Evolutionary conservation across 257 asterid genomes (phyloP).

Genomic region (Fraxinus excelsior): DNA sequence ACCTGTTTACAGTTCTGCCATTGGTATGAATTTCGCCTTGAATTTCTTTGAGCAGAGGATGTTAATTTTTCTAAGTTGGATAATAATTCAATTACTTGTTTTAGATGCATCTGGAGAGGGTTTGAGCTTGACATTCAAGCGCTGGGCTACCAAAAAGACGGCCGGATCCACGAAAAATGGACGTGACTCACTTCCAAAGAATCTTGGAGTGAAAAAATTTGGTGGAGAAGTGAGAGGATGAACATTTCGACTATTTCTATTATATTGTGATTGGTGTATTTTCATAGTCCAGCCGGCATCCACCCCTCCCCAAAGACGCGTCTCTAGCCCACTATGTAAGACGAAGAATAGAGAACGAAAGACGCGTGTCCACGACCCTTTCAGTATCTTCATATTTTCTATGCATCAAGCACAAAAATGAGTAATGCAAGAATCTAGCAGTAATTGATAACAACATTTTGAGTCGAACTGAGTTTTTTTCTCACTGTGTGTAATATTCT

Average conservation of each 20-base stretch:
- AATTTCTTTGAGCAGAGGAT: not conserved
- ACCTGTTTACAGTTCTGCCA: conserved; percentile 53
- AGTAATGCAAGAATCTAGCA: not conserved
- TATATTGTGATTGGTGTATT: not conserved
- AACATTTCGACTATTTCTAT: not conserved
- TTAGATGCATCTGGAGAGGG: conserved; percentile 78
- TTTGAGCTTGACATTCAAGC: conserved; percentile 68
- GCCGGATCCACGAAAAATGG: conserved; percentile 96
- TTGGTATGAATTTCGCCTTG: conserved; percentile 40
- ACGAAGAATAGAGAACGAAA: too few relatives aligned
- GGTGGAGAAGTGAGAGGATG: conserved; percentile 82
- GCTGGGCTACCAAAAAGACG: conserved; percentile 93
- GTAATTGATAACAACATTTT: not conserved
- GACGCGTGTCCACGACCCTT: too few relatives aligned
- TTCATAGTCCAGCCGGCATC: not conserved
- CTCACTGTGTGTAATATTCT: not conserved
- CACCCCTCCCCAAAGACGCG: not conserved
- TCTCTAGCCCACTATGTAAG: too few relatives aligned
- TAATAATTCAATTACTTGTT: not conserved
- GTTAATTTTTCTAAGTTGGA: not conserved
- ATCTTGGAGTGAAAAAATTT: conserved; percentile 88
- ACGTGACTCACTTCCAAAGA: conserved; percentile 83
- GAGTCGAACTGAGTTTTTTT: not conserved
- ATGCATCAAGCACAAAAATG: not conserved
- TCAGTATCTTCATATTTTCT: too few relatives aligned